Evolutionary conservation across 305 asterid genomes (phyloP), one percentile per base, ranked within the genome.

Genomic region (Solanum hybrid): DNA sequence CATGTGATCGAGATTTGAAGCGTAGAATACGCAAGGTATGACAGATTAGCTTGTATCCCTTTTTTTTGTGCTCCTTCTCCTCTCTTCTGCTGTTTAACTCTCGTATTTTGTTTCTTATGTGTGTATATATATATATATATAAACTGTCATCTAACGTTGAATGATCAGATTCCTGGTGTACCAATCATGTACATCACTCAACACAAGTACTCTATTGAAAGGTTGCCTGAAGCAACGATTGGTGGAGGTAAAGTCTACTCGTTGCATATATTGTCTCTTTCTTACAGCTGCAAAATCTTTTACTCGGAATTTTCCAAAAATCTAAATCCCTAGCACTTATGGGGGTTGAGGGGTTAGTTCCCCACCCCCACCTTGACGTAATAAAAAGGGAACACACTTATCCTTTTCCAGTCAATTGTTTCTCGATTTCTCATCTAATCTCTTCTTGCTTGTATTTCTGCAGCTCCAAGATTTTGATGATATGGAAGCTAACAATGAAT

Each of bases 1-100:
- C 99, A 88, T 97, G 99, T 89, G 99, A 98, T 95, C 93, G 99
- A 85, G 99, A 98, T 90, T 93, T 98, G 92, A 98, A 98, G 95
- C 95, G 99, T 20, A 95, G 99, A 94, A 97, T 98, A 80, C 95
- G 99, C n/a, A 98, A 98, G 99, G 99, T 95, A 90, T 24, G 87
- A 78, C 87, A 13, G 20, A 2, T 39, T 24, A 34, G 34, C 11
- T 85, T 4, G n/a, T 57, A 57, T 57, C 22, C 40, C 33, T 85
- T 33, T 6, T 61, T 20, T 51, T 6, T 3, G 11, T 80, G 2
- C 28, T 26, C 24, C 11, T 40, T 42, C 1, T 9, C 71, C 16
- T 29, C 16, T 84, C 74, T 18, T 46, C 31, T 84, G 22, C 75
- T 84, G 13, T 46, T 35, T 78, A 71, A 9, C 34, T 33, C 76